Evolutionary conservation across 2,329 filamentous ascomycete species (phyloP), one percentile per base, ranked within the genome.

Genomic region (Beauveria sp.): DNA sequence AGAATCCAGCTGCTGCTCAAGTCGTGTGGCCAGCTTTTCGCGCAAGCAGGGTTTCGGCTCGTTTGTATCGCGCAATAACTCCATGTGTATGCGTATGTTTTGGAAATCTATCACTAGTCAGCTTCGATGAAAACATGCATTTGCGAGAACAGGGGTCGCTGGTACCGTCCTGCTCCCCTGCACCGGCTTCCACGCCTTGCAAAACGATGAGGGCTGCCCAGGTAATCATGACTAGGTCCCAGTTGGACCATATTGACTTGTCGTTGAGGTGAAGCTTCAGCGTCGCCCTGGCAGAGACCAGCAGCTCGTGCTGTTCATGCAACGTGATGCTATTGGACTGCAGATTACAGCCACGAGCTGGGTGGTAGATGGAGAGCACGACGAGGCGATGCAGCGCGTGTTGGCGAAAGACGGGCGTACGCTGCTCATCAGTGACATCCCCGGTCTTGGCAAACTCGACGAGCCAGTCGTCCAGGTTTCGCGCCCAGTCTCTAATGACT

Each of bases 181-280:
- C 71, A 0, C 75, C 75, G 1, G 72, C 74, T 61, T 77, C 73
- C 3, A 76, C 67, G 2, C 71, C 76, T 62, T 77, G 75, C 1
- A 78, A 64, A 1, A 77, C 74, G n/a, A 77, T 74, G 9, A 77
- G 65, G 2, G 75, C 75, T 6, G 76, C 75, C 75, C 75, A 77
- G 0, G 75, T 76, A 55, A 78, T 78, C 64, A 78, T 74, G 22
- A 77, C 71, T 0, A 77, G 66, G 47, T 77, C 76, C 71, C 73
- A 78, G 50, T 77, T 77, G 4, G 74, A 71, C 76, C 75, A 77
- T 59, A 77, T 77, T 1, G 72, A 70, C 24, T 71, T 66, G 56
- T 77, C 76, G n/a, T 72, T 68, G 4, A 72, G 68, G 48, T 77
- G 75, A 2, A 77, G 64, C 61, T 72, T 73, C 20, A 78, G 65